Conservation (phyloP, 2,329 filamentous ascomycete genomes). For the Chaetomiaceae sp. region DNA sequence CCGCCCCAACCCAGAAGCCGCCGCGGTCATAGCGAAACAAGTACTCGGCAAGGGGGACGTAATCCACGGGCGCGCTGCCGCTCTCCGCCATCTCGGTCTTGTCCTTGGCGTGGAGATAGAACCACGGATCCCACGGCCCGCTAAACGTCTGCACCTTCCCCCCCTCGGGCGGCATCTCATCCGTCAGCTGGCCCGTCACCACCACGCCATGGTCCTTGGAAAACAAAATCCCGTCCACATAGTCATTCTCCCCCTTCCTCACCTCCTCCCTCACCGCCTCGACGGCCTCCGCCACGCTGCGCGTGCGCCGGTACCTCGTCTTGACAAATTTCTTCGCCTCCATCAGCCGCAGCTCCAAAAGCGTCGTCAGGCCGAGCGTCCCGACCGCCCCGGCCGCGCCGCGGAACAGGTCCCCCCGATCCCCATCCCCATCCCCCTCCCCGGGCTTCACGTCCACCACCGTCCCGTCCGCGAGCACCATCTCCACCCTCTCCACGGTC, state of each 20-base stretch:
- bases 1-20: constrained; percentile 67
- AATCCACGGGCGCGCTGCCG: constrained; percentile 38
- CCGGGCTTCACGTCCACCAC: constrained; percentile 46
- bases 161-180: constrained; percentile 41
- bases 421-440: constrained; percentile 27
- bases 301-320: constrained; percentile 55
- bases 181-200: constrained; percentile 58
- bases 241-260: constrained; percentile 50
- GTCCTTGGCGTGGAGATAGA: constrained; percentile 64
- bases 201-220: constrained; percentile 59
- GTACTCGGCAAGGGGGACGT: constrained; percentile 66
- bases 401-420: constrained; percentile 51
- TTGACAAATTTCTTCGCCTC: constrained; percentile 58
- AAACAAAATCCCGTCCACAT: constrained; percentile 70
- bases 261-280: constrained; percentile 47
- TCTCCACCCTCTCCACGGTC: constrained; percentile 60
- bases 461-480: constrained; percentile 64
- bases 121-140: constrained; percentile 66
- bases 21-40: constrained; percentile 73
- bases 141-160: constrained; percentile 49
- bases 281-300: constrained; percentile 45
- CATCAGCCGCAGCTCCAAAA: constrained; percentile 61
- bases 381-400: constrained; percentile 65
- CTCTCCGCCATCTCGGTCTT: constrained; percentile 28
- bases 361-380: constrained; percentile 62